These are phyloP conservation scores for Drosera capensis DNA, from an alignment of 148 eudicot species.

Conservation along the genomic window DNA sequence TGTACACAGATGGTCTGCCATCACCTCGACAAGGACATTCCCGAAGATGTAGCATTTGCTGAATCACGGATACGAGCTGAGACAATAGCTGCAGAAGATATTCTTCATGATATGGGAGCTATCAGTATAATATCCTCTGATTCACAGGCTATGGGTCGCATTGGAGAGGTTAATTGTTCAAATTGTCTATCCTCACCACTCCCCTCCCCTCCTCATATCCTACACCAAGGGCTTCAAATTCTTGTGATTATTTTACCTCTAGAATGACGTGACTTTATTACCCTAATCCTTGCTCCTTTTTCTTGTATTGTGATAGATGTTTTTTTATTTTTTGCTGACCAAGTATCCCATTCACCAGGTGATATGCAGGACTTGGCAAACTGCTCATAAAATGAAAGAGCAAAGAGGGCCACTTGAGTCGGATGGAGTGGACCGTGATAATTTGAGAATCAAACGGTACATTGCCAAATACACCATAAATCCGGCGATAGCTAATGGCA, in stretches of 20 bases:
- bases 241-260: no score
- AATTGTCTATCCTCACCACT: neutral
- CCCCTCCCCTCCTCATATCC: neutral
- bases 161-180: slow-evolving; percentile 59
- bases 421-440: slow-evolving; percentile 45
- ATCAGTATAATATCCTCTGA: slow-evolving; percentile 94
- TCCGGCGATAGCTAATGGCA: slow-evolving; percentile 87
- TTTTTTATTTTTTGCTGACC: neutral
- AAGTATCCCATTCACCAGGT: slow-evolving; percentile 33
- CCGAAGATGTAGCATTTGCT: slow-evolving; percentile 85
- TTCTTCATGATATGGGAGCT: slow-evolving; percentile 92
- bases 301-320: no score
- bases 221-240: no score
- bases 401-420: slow-evolving; percentile 50
- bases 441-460: slow-evolving; percentile 73
- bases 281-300: no score
- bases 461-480: slow-evolving; percentile 87
- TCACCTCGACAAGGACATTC: slow-evolving; percentile 90
- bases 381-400: slow-evolving; percentile 91
- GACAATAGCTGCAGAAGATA: slow-evolving; percentile 96
- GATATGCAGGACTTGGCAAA: slow-evolving; percentile 94
- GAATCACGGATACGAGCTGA: slow-evolving; percentile 94
- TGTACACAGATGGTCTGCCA: slow-evolving; percentile 86
- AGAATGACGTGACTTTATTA: no score
- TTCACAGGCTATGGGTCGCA: slow-evolving; percentile 99